Conservation (phyloP, 192 early-diverging fungal species). For the Pilobolus umbonatus region DNA sequence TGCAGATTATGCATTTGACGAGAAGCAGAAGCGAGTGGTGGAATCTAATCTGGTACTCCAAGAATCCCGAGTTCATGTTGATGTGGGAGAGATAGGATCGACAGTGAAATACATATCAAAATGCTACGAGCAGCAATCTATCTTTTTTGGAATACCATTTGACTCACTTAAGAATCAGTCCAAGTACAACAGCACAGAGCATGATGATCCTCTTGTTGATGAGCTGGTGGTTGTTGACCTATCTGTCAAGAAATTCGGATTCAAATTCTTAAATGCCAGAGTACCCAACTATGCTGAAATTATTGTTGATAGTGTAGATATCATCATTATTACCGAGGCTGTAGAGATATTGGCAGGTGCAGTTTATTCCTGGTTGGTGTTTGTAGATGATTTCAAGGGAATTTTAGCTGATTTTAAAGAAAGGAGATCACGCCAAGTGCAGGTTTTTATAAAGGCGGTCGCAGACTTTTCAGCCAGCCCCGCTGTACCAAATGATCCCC, state of each 20-base stretch:
- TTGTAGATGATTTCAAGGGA: constrained; percentile 49
- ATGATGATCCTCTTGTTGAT: constrained; percentile 19
- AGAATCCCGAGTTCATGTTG: constrained; percentile 50
- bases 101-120: constrained; percentile 54
- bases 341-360: constrained; percentile 69
- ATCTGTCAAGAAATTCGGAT: constrained; percentile 35
- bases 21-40: constrained; percentile 39
- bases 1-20: constrained; percentile 45
- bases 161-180: constrained; percentile 31
- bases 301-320: constrained; percentile 38
- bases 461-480: constrained; percentile 43
- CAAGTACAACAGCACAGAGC: constrained; percentile 29
- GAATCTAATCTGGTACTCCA: constrained; percentile 42
- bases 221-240: constrained; percentile 51
- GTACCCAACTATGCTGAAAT: constrained; percentile 46
- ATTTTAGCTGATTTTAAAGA: constrained; percentile 46
- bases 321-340: constrained; percentile 63
- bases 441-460: constrained; percentile 49
- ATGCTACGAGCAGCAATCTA: constrained; percentile 6
- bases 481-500: constrained; percentile 51
- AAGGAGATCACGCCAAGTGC: constrained; percentile 48
- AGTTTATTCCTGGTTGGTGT: constrained; percentile 60
- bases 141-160: constrained; percentile 56
- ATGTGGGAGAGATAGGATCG: constrained; percentile 47
- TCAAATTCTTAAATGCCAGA: constrained; percentile 42